These are phyloP conservation scores for Acanthamoeba healyi DNA, from an alignment of 208 protist species.

Conservation along the genomic window DNA sequence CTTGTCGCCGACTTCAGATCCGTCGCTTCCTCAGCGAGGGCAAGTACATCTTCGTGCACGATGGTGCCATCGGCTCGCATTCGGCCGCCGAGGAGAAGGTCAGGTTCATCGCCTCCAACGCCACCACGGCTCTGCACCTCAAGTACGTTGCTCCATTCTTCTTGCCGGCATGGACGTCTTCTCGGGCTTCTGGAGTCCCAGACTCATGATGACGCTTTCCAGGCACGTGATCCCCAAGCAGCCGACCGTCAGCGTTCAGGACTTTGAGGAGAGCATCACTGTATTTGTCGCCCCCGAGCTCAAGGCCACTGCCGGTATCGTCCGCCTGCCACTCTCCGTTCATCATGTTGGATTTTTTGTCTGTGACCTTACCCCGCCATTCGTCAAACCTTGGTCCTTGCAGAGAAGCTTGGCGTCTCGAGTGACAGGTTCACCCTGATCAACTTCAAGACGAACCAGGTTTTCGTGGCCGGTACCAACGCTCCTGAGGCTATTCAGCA, in stretches of 20 bases:
- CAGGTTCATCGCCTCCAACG: slow-evolving; percentile 60
- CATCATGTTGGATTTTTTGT: not conserved
- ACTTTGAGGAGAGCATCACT: slow-evolving; percentile 74
- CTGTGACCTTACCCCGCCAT: not conserved
- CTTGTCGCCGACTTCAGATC: not conserved
- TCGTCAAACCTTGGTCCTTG: not conserved
- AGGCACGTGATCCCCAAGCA: slow-evolving; percentile 56
- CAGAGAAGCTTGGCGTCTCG: slow-evolving; percentile 36
- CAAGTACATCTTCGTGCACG: slow-evolving; percentile 64
- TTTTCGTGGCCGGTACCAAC: slow-evolving; percentile 60
- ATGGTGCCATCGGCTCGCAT: slow-evolving; percentile 63
- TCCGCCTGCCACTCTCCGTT: not conserved
- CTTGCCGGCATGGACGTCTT: no score
- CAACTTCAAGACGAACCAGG: slow-evolving; percentile 72
- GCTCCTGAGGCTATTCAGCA: slow-evolving; percentile 65
- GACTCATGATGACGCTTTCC: no score
- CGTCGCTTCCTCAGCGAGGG: slow-evolving; percentile 70
- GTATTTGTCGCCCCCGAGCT: slow-evolving; percentile 70
- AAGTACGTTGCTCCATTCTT: slow-evolving; percentile 22
- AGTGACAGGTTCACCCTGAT: slow-evolving; percentile 64
- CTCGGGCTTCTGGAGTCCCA: no score
- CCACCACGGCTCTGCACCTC: slow-evolving; percentile 61
- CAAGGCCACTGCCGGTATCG: not conserved
- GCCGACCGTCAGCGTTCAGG: not conserved
- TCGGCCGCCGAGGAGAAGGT: slow-evolving; percentile 65